Evolutionary conservation across 2,329 filamentous ascomycete species (phyloP).

Genomic region (Microascus cirrosus): DNA sequence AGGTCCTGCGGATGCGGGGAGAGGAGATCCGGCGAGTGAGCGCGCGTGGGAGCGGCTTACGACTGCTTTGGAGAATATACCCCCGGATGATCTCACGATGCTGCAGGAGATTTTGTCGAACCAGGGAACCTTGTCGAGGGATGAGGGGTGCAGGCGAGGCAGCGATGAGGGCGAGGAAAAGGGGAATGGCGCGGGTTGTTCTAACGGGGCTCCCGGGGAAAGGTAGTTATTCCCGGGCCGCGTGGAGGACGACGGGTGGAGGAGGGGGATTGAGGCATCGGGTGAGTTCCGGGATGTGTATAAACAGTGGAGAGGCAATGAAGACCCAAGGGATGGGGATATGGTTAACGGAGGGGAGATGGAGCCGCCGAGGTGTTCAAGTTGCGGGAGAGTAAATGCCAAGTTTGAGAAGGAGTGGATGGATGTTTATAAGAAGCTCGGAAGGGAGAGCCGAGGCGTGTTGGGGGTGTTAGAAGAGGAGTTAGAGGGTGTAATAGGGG

Average conservation of each 20-base stretch:
- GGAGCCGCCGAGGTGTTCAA: not conserved
- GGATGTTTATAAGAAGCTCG: not conserved
- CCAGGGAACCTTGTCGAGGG: not conserved
- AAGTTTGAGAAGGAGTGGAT: not conserved
- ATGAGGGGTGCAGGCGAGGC: not conserved
- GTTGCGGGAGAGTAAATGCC: not conserved
- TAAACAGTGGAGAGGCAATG: not conserved
- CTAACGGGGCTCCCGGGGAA: not conserved
- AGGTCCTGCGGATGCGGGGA: not conserved
- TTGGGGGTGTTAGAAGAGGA: conserved; percentile 24
- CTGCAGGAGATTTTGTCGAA: not conserved
- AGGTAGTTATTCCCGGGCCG: not conserved
- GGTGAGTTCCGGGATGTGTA: not conserved
- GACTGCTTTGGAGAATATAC: not conserved
- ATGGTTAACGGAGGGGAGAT: not conserved
- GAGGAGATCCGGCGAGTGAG: not conserved
- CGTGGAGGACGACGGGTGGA: not conserved
- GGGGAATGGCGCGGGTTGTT: not conserved
- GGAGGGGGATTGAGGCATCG: not conserved
- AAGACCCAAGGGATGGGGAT: not conserved
- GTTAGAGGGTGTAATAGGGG: not conserved
- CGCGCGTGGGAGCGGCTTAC: not conserved
- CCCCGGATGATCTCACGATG: not conserved
- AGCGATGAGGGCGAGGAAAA: not conserved
- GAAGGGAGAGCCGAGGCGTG: not conserved